Percentiles rank a stretch among this genome's conserved stretches.
Conservation (phyloP, 176 grass and related monocot species). For the Puccinellia tenuiflora region DNA sequence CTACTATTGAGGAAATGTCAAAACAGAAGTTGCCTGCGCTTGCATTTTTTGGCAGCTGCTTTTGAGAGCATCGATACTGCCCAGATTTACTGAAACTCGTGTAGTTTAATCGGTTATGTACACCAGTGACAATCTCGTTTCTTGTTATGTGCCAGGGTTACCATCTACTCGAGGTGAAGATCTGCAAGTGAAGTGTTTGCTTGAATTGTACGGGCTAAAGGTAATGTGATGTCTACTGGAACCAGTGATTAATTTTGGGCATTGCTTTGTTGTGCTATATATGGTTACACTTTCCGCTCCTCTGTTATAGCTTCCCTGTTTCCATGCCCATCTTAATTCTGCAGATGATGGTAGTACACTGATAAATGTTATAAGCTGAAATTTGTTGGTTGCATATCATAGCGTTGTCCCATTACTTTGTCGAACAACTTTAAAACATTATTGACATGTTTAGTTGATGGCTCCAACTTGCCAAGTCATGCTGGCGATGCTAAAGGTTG, state of each 20-base stretch:
- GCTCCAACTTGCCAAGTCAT: not conserved
- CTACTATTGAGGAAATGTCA: not conserved
- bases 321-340: not conserved
- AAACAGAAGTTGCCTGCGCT: constrained; percentile 1
- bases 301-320: constrained; percentile 18
- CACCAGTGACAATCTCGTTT: not conserved
- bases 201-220: constrained; percentile 98
- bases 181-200: constrained; percentile 97
- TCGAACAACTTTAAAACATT: not conserved
- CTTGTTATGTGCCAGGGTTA: constrained; percentile 53
- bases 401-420: not conserved
- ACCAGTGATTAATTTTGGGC: constrained; percentile 11
- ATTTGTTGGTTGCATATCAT: constrained; percentile 1
- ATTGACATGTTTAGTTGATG: not conserved
- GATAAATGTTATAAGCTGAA: constrained; percentile 13
- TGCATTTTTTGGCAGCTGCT: constrained; percentile 2
- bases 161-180: constrained; percentile 88
- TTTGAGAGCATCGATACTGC: not conserved
- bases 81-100: not conserved
- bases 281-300: not conserved
- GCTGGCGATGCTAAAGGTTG: not conserved
- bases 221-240: constrained; percentile 35
- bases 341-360: not conserved
- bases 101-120: not conserved
- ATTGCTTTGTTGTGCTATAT: constrained; percentile 5